A percentile compares a stretch with the other conserved stretches of the same genome.
phyloP scores from a whole-genome alignment of 371 early-diverging fungal species.

The Mucor velutinosus region DNA sequence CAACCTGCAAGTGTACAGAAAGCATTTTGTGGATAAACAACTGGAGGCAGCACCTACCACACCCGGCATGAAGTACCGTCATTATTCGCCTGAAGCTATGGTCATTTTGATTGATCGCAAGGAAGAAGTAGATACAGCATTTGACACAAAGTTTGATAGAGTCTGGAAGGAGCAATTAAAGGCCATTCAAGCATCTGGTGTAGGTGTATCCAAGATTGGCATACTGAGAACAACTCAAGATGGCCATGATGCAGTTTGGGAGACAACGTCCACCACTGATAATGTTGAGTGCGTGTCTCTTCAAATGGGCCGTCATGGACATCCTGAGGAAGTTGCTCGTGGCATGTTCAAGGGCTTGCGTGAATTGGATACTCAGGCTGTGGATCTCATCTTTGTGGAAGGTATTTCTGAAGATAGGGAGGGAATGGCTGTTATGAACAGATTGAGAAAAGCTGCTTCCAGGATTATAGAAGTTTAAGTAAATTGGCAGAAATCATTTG shows the following conservation, averaged over 20 bases:
- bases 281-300: conserved; percentile 27
- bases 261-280: conserved; percentile 8
- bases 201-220: conserved; percentile 31
- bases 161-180: conserved; percentile 28
- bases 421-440: conserved; percentile 98
- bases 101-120: conserved; percentile 77
- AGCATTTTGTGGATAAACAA: conserved; percentile 70
- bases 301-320: conserved; percentile 47
- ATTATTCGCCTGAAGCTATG: conserved; percentile 94
- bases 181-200: conserved; percentile 14
- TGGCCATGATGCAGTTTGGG: conserved; percentile 24
- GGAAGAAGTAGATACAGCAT: not conserved
- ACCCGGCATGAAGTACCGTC: conserved; percentile 99
- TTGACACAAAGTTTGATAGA: conserved; percentile 21
- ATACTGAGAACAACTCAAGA: conserved; percentile 31
- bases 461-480: conserved; percentile 42
- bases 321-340: conserved; percentile 72
- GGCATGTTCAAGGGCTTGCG: conserved; percentile 86
- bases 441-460: conserved; percentile 91
- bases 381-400: conserved; percentile 86
- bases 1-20: conserved; percentile 74
- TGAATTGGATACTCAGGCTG: conserved; percentile 76
- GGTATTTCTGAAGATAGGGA: conserved; percentile 80
- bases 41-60: conserved; percentile 87
- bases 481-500: no score